Evolutionary conservation across 192 early-diverging fungal species (phyloP).

Genomic region (Coemansia sp.): DNA sequence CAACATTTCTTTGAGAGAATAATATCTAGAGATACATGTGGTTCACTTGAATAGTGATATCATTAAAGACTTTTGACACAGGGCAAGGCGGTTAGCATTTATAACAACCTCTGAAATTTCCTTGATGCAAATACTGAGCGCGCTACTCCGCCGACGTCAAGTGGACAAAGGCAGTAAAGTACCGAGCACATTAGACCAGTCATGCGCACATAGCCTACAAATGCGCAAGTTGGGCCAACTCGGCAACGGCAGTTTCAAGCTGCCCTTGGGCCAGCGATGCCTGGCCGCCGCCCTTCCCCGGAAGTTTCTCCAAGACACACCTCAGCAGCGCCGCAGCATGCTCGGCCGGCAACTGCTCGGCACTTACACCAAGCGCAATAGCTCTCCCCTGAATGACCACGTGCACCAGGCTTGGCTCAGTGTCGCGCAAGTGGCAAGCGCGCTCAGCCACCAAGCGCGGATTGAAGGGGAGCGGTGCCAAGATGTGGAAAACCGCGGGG

Average conservation of each 20-base stretch:
- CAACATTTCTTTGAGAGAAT: background rate
- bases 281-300: conserved; percentile 56
- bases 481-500: conserved; percentile 26
- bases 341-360: conserved; percentile 75
- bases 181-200: background rate
- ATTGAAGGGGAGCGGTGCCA: conserved; percentile 8
- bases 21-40: background rate
- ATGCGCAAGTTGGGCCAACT: conserved; percentile 18
- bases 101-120: background rate
- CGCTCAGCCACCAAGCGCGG: conserved; percentile 37
- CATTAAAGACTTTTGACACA: background rate
- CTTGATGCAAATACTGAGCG: background rate
- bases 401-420: conserved; percentile 35
- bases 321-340: conserved; percentile 76
- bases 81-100: background rate
- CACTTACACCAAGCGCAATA: conserved; percentile 71
- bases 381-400: conserved; percentile 76
- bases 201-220: conserved; percentile 7
- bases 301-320: conserved; percentile 63
- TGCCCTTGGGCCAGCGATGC: conserved; percentile 35
- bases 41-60: background rate
- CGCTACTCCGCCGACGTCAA: background rate
- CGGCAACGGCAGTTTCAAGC: conserved; percentile 26
- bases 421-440: conserved; percentile 29
- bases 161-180: background rate